Evolutionary conservation across 192 early-diverging fungal species (phyloP), one percentile per base, ranked within the genome.

Genomic region (Chytriomyces sp.): DNA sequence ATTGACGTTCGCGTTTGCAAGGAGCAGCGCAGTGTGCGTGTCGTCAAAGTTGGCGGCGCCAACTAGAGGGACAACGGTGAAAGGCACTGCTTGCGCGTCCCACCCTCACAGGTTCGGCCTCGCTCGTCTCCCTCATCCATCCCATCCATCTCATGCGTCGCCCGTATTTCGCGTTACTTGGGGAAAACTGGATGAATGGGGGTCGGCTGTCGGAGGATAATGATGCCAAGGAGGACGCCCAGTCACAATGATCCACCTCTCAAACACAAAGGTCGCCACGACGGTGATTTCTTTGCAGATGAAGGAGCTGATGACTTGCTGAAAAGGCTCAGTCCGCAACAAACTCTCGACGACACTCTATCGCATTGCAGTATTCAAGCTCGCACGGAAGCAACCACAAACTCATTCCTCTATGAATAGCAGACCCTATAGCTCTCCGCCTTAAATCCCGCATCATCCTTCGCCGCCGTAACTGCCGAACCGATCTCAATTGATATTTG

Each of bases 241-340:
- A n/a, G 12, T 10, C 41, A 49, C n/a, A 17, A 17, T 10, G n/a
- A n/a, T 49, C 12, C 12, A 10, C n/a, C 41, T 10, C 41, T 49
- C 12, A 49, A 49, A 49, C 71, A 65, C 52, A 17, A 37, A 38
- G 70, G 59, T 41, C 61, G 52, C 10, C 62, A 56, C 30, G 34
- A 82, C 65, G 72, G 73, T 34, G 85, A 81, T 3, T 66, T 86
- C 30, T 82, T 79, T 17, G 78, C 84, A 39, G 85, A 82, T 56
- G 66, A 40, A 53, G 85, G 84, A 39, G 85, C 85, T 3, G n/a
- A 31, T 22, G 64, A 75, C 3, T 86, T 86, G 53, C 66, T 19
- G 39, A 38, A 14, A 32, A 39, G 19, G 32, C 37, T 19, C 10
- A 5, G 4, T 39, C 39, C 19, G 54, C 39, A 30, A 34, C 78